Base-by-base conservation (phyloP, 1,284 basidiomycete genomes). In the Lentinula novae-zelandiae region DNA sequence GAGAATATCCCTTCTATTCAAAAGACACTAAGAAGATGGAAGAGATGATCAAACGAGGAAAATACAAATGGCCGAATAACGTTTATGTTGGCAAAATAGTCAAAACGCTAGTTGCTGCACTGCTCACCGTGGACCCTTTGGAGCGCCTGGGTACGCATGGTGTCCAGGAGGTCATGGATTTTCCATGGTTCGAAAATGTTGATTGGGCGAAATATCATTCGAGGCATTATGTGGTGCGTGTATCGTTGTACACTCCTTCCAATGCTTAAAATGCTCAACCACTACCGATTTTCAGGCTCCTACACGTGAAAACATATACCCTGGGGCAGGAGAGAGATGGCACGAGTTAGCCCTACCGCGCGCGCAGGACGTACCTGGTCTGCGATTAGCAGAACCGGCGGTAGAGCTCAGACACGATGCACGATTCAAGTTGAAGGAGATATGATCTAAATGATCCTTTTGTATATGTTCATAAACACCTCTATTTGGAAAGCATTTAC, bases 151-250 rank as follows among this genome's bases (percentile, higher is more conserved):
- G 82, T 17, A 67, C 68, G 3, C 60, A 67, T 42, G 57, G 69
- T n/a, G 66, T 68, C 39, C 59, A 69, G 8, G 71, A 73, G 20
- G 70, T 81, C 38, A 67, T 70, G 63, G 59, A 65, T 10, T 76
- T 81, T 59, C 67, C 71, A 1, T 79, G 77, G 76, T 63, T 82
- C 40, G 64, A 62, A 3, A 71, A 72, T 42, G 70, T 83, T 12
- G 72, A 78, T 56, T 82, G 80, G 81, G 66, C 66, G n/a, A 76
- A 72, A 64, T 74, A 83, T 69, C 60, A 71, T 1, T 64, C 66
- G 1, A 73, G 75, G 36, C 66, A 70, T 52, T 81, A 82, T 60
- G 60, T 77, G 36, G 82, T 82, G 66, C 54, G 81, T 72, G 36
- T 53, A 49, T 27, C 8, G 15, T 31, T 57, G 50, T 10, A 36